phyloP scores from a whole-genome alignment of 2,329 filamentous ascomycete genomes.

The Aureobasidium sp. region DNA sequence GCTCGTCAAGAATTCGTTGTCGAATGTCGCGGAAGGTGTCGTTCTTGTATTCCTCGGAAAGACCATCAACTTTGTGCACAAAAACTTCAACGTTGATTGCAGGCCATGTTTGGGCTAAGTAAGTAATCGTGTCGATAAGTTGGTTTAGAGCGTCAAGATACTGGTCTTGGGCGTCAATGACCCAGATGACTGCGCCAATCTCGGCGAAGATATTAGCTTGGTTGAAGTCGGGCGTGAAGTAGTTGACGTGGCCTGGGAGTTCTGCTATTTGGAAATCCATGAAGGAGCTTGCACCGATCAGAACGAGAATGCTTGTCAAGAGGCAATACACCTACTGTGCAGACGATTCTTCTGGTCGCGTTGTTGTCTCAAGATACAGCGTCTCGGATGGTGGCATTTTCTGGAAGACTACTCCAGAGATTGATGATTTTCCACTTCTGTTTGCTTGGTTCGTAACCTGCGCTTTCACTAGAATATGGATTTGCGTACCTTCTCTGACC shows the following conservation, averaged over 20 bases:
- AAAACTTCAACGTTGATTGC: constrained; percentile 97
- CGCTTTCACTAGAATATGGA: constrained; percentile 14
- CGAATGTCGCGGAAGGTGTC: constrained; percentile 96
- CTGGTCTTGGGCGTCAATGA: constrained; percentile 97
- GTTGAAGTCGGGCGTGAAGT: constrained; percentile 82
- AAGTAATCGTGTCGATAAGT: constrained; percentile 81
- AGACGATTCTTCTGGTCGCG: constrained; percentile 86
- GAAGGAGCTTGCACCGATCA: constrained; percentile 63
- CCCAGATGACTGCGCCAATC: constrained; percentile 93
- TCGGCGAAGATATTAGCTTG: constrained; percentile 90
- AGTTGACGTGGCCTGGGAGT: constrained; percentile 90
- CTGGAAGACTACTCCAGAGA: constrained; percentile 98
- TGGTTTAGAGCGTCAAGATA: constrained; percentile 86
- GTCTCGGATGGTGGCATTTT: constrained; percentile 96
- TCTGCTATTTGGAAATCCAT: constrained; percentile 99
- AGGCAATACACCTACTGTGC: constrained; percentile 63
- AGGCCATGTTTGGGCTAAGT: constrained; percentile 80
- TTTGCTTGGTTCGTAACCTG: constrained; percentile 1
- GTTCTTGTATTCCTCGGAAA: constrained; percentile 92
- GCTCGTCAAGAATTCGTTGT: constrained; percentile 91
- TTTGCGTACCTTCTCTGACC: constrained; percentile 73
- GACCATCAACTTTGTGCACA: constrained; percentile 97
- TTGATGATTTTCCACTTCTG: constrained; percentile 96
- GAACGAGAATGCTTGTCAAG: background rate
- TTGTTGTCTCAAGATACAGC: constrained; percentile 89